These are phyloP conservation scores for Aspergillus bombycis DNA, from an alignment of 2,329 filamentous ascomycete genomes.

Conservation along the genomic window DNA sequence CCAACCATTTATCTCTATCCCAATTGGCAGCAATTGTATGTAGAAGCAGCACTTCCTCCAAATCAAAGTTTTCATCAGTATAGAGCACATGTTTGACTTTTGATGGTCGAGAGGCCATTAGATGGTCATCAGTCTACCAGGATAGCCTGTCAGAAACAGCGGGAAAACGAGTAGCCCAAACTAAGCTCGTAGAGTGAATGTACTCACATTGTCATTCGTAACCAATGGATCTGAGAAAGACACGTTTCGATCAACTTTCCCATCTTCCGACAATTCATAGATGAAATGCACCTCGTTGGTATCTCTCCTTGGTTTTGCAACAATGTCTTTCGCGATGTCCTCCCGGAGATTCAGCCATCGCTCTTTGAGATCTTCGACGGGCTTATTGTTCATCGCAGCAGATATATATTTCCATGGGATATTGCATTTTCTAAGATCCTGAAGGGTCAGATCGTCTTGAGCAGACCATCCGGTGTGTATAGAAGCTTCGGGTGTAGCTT, in stretches of 20 bases:
- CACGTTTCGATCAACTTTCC: conserved; percentile 16
- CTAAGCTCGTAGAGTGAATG: not conserved
- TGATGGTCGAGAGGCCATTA: not conserved
- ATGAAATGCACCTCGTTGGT: not conserved
- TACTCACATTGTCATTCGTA: conserved; percentile 21
- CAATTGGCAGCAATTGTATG: conserved; percentile 49
- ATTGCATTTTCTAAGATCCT: conserved; percentile 23
- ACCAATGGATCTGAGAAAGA: conserved; percentile 21
- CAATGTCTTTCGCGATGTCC: not conserved
- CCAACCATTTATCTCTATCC: conserved; percentile 49
- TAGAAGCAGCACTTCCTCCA: conserved; percentile 39
- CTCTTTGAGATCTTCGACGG: conserved; percentile 27
- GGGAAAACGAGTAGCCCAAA: not conserved
- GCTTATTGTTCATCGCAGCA: conserved; percentile 23
- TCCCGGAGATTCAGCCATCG: conserved; percentile 23
- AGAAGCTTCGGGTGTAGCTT: not conserved
- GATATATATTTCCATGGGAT: conserved; percentile 29
- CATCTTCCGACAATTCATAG: not conserved
- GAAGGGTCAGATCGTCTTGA: conserved; percentile 25
- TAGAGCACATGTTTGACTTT: conserved; percentile 22
- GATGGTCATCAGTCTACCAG: not conserved
- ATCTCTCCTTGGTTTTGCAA: conserved; percentile 2
- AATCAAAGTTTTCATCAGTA: conserved; percentile 29
- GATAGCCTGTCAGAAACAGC: not conserved
- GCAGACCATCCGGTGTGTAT: conserved; percentile 22